These are phyloP conservation scores for Incumbomyces delicatus DNA, from an alignment of 2,329 filamentous ascomycete genomes.

Conservation along the genomic window DNA sequence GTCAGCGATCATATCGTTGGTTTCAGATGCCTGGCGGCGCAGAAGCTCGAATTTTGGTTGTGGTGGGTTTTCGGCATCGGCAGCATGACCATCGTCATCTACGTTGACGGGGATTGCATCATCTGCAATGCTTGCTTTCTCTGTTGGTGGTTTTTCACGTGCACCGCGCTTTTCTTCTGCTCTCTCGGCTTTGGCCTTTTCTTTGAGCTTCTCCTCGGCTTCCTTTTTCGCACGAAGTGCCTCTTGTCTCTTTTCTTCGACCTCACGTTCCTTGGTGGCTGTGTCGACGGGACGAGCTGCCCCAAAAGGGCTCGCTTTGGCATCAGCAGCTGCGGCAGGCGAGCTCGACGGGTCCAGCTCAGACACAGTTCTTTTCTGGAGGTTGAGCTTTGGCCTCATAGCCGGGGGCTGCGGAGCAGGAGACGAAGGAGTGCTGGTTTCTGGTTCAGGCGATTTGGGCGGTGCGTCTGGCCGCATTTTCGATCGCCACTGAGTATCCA, in stretches of 20 bases:
- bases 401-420: slow-evolving; percentile 52
- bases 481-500: slow-evolving; percentile 85
- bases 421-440: slow-evolving; percentile 65
- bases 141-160: slow-evolving; percentile 54
- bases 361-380: slow-evolving; percentile 82
- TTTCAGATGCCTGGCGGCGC: slow-evolving; percentile 39
- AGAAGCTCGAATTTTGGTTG: slow-evolving; percentile 45
- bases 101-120: slow-evolving; percentile 27
- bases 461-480: slow-evolving; percentile 77
- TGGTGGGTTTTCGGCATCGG: slow-evolving; percentile 21
- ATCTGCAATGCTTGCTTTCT: slow-evolving; percentile 34
- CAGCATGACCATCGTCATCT: slow-evolving; percentile 7
- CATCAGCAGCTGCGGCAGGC: slow-evolving; percentile 44
- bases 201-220: slow-evolving; percentile 74
- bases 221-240: slow-evolving; percentile 74
- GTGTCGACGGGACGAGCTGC: slow-evolving; percentile 92
- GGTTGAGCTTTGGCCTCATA: slow-evolving; percentile 70
- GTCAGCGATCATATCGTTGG: slow-evolving; percentile 40
- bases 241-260: slow-evolving; percentile 77
- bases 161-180: slow-evolving; percentile 54
- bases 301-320: slow-evolving; percentile 88
- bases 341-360: slow-evolving; percentile 50
- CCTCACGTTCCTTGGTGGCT: slow-evolving; percentile 73
- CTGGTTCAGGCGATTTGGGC: slow-evolving; percentile 53
- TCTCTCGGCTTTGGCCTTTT: slow-evolving; percentile 68